Base-by-base conservation (phyloP, 257 asterid genomes). In the Anisodus tanguticus region DNA sequence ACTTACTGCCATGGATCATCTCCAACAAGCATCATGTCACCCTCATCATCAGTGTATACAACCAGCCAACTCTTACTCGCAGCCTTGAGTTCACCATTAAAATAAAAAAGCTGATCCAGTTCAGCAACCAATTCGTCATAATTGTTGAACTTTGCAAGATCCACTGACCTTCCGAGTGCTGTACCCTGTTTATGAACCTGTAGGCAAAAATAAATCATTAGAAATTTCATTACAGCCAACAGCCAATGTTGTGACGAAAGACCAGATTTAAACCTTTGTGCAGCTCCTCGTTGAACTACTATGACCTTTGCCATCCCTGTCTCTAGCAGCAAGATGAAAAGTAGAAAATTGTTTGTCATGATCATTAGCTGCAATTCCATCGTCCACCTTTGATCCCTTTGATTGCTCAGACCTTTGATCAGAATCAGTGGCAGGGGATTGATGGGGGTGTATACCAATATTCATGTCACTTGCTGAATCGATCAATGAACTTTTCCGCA, bases 21-120 rank as follows among this genome's bases (percentile, higher is more conserved):
- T 78, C 99, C 99, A 13, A 97, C 99, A n/a, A 97, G 99, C 99
- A 97, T 97, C 99, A 95, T 97, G 86, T 97, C 99, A 84, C 94
- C 98, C 91, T 97, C 99, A 81, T 97, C 95, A 82, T 97, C 99
- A 19, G 98, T 95, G 85, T 93, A 97, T 63, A 97, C 98, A 57
- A 97, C 93, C 59, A 95, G 88, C 99, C 99, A 97, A 84, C 89
- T 92, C 94, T 89, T 97, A 86, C 86, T 92, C 26, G 64, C 84
- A 35, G 87, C 90, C 87, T 90, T 92, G 81, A 97, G 91, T 87
- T 93, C 99, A 72, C 99, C 98, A 83, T 90, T 85, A 86, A 95
- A 97, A 59, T 93, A 98, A 64, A 97, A 97, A 86, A 97, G 86
- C 81, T 81, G 84, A 86, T 97, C 99, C 76, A 97, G 88, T 83